Evolutionary conservation across 2,329 filamentous ascomycete genomes (phyloP).

Genomic region (Monosporascus sp.): DNA sequence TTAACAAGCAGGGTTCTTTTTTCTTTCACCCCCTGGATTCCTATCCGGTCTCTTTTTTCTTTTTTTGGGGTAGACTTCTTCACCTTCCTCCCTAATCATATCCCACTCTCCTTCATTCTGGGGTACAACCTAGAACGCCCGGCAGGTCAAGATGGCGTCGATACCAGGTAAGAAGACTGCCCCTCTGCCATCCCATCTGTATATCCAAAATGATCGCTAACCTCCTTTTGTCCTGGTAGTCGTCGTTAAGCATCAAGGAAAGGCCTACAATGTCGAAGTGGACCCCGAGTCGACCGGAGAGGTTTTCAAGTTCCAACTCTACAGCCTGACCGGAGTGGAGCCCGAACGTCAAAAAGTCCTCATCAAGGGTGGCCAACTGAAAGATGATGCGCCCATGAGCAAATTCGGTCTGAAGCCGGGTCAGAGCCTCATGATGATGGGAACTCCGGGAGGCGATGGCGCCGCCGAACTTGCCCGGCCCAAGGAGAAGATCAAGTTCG

Average conservation of each 20-base stretch:
- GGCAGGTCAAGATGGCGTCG: conserved; percentile 19
- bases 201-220: conserved; percentile 14
- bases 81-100: not conserved
- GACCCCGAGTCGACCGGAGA: conserved; percentile 81
- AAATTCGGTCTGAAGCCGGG: conserved; percentile 80
- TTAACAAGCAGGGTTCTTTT: not conserved
- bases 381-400: conserved; percentile 85
- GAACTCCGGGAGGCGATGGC: conserved; percentile 68
- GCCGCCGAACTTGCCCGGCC: conserved; percentile 60
- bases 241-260: conserved; percentile 90
- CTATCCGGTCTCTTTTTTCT: too few species aligned
- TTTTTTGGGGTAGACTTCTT: not conserved
- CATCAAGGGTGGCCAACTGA: conserved; percentile 89
- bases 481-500: conserved; percentile 76
- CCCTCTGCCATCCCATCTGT: not conserved
- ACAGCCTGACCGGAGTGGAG: conserved; percentile 91
- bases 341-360: conserved; percentile 95
- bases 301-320: conserved; percentile 92
- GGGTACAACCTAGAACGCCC: too few species aligned
- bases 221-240: conserved; percentile 46
- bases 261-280: conserved; percentile 90
- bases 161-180: conserved; percentile 22
- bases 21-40: not conserved
- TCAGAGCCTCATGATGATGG: conserved; percentile 94
- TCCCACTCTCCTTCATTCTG: not conserved